Conservation (phyloP, 305 asterid genomes). For the Rubia balearica region DNA sequence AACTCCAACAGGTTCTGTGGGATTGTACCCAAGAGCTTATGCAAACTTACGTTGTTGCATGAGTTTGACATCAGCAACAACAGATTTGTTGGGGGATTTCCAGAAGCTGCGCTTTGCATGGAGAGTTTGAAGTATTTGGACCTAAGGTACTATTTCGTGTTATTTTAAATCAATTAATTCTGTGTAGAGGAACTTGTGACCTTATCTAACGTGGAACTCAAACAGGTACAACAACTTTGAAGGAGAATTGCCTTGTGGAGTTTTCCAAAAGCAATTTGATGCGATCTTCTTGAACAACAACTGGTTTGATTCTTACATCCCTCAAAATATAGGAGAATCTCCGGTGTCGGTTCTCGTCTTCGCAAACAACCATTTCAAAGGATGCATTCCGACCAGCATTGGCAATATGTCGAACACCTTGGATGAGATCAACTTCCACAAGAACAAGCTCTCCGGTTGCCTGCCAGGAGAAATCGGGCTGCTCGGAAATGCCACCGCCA, state of each 20-base stretch:
- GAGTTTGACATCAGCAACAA: conserved; percentile 72
- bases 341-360: conserved; percentile 57
- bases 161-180: too few relatives aligned
- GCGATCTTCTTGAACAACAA: conserved; percentile 63
- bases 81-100: conserved; percentile 60
- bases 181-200: too few relatives aligned
- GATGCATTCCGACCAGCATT: conserved; percentile 66
- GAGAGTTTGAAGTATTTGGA: conserved; percentile 49
- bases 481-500: conserved; percentile 31
- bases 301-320: conserved; percentile 44
- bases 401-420: conserved; percentile 58
- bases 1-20: conserved; percentile 74
- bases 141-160: not conserved
- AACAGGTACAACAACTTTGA: conserved; percentile 62
- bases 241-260: conserved; percentile 40
- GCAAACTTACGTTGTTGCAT: conserved; percentile 31
- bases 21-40: conserved; percentile 41
- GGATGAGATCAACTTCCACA: conserved; percentile 39
- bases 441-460: conserved; percentile 50
- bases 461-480: conserved; percentile 58
- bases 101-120: conserved; percentile 33
- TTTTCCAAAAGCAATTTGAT: conserved; percentile 50
- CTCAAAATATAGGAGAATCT: conserved; percentile 60
- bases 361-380: conserved; percentile 47
- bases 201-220: too few relatives aligned